Evolutionary conservation across 2,329 filamentous ascomycete species (phyloP), one percentile per base, ranked within the genome.

Genomic region (Huntiella bhutanensis): DNA sequence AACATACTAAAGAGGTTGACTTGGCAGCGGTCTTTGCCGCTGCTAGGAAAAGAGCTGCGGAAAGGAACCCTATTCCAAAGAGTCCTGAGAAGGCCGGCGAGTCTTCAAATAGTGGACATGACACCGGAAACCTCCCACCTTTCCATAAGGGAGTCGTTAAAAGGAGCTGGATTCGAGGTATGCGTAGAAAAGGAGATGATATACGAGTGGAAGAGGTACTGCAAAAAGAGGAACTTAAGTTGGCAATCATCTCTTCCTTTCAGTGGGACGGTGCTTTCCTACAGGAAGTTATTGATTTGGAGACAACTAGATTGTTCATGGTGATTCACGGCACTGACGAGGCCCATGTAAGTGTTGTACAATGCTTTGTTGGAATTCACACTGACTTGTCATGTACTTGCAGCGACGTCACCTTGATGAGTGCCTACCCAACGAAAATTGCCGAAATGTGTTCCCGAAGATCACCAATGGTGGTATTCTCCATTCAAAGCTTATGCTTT

Each of bases 401-500:
- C 22, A 73, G 68, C 70, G 70, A 61, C 55, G 62, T 35, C 59
- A 62, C 17, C 72, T 73, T 58, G 61, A 59, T 32, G 59, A 56
- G 22, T 72, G 70, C 49, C 65, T 64, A 7, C 71, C 71, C 13
- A 52, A 55, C n/a, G 63, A 70, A 43, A 54, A 60, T 34, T 67
- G 92, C 47, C 73, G 73, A 15, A 78, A 78, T 47, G 86, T 83
- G 57, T 94, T 96, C 56, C 88, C 88, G 12, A 71, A 72, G 2
- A 88, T 95, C 82, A 67, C 75, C 36, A 73, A 75, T 1, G 66
- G 73, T 4, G 80, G 77, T 17, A 77, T 71, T 54, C 94, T 96
- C 86, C 91, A 96, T 60, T 93, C 85, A 43, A 96, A 98, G 58
- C 67, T 96, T 38, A 87, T 93, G 71, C 62, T 96, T 1, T 68